Evolutionary conservation across 257 asterid genomes (phyloP), one percentile per base, ranked within the genome.

Genomic region (Jasminum sambac): DNA sequence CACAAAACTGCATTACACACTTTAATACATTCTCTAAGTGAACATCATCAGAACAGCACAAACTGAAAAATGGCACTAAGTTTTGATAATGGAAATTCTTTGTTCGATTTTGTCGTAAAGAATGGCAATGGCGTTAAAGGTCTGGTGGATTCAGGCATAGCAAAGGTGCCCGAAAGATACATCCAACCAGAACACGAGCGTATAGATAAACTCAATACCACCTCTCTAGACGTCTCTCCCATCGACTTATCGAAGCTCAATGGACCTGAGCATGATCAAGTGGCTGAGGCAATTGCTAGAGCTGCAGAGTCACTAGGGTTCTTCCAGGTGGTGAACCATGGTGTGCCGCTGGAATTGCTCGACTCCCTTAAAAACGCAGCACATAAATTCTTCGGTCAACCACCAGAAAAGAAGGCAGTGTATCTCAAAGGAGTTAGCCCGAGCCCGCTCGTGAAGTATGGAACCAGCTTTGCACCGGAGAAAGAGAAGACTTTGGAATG

Each of bases 401-500:
- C 76, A 0, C 72, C 78, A 7, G n/a, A 59, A 57, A n/a, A 69
- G 36, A 81, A 81, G 57, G 77, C 81, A 5, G 43, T 72, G 68
- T 81, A 81, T 69, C 75, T 74, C 26, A 73, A 78, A 41, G 76
- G 50, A 68, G 63, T 44, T 2, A 77, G 82, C 21, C 80, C 78
- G 2, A 77, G 76, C 67, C 80, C 79, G 5, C 74, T 78, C 6
- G 77, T 75, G 19, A 78, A 75, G 30, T 78, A 78, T 75, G 83
- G 81, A n/a, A 75, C 83, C 1, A 81, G 79, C 24, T 81, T 81
- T 78, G 79, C 36, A 0, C 83, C 81, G n/a, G 79, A 78, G 6
- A 75, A 69, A 39, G 83, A 81, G 46, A 81, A 71, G 61, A 73
- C 83, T 60, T 57, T 81, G 81, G 86, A 81, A 69, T 81, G 85